Evolutionary conservation across 2,329 filamentous ascomycete genomes (phyloP).

Genomic region (Lachnellula arida): DNA sequence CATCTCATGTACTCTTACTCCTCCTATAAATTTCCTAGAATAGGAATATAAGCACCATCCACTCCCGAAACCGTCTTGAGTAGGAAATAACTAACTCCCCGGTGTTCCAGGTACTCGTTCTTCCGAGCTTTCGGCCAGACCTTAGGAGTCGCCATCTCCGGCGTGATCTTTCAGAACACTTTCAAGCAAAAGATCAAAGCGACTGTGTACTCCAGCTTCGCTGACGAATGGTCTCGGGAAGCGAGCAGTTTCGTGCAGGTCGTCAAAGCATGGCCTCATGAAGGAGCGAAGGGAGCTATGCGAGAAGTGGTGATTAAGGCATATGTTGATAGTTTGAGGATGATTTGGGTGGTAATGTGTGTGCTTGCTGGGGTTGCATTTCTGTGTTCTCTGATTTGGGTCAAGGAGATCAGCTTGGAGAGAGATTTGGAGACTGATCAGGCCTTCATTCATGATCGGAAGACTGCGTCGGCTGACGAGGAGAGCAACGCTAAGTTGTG

Average conservation of each 20-base stretch:
- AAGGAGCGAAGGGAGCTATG: neutral
- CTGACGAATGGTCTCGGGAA: slow-evolving; percentile 16
- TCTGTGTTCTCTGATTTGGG: slow-evolving; percentile 32
- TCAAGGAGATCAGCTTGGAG: slow-evolving; percentile 34
- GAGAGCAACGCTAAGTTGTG: neutral
- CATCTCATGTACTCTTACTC: too few species aligned
- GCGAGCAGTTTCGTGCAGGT: slow-evolving; percentile 20
- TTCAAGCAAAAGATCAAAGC: slow-evolving; percentile 22
- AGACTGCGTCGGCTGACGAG: neutral
- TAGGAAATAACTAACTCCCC: too few species aligned
- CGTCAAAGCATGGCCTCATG: slow-evolving; percentile 15
- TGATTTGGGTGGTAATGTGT: slow-evolving; percentile 26
- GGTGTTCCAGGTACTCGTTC: slow-evolving; percentile 48
- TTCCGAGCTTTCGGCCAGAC: slow-evolving; percentile 53
- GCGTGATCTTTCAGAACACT: slow-evolving; percentile 64
- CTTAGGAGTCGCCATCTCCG: slow-evolving; percentile 42
- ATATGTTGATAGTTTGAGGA: slow-evolving; percentile 20
- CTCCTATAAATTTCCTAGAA: too few species aligned
- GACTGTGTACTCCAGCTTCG: slow-evolving; percentile 12
- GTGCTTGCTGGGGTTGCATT: slow-evolving; percentile 17
- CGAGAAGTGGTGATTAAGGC: slow-evolving; percentile 8
- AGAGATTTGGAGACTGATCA: slow-evolving; percentile 21
- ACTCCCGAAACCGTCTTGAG: too few species aligned
- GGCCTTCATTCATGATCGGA: slow-evolving; percentile 2
- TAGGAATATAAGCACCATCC: too few species aligned